Percentiles rank a stretch among this genome's conserved stretches.
Evolutionary conservation across 441 rosid species (phyloP).

Genomic region (Gossypium armourianum): DNA sequence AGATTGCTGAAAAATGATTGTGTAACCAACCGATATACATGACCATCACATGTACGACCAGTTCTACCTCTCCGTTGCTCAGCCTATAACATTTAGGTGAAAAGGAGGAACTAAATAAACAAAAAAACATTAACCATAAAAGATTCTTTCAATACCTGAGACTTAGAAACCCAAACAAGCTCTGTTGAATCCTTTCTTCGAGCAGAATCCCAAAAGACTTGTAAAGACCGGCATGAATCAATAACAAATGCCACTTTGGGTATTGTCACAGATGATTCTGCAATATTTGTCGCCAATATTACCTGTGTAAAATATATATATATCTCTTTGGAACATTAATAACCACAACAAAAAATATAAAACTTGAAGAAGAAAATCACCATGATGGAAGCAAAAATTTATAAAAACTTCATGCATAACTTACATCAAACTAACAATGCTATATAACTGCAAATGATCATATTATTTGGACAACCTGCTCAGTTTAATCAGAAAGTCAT

Average conservation of each 20-base stretch:
- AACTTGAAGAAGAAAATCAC: slow-evolving; percentile 6
- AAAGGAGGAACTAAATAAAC: slow-evolving; percentile 15
- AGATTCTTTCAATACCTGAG: slow-evolving; percentile 52
- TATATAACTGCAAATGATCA: background rate
- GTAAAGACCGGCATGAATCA: slow-evolving; percentile 84
- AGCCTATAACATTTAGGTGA: slow-evolving; percentile 43
- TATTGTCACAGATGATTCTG: slow-evolving; percentile 92
- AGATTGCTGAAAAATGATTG: slow-evolving; percentile 59
- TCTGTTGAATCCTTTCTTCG: slow-evolving; percentile 54
- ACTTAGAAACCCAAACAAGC: slow-evolving; percentile 82
- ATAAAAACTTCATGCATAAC: background rate
- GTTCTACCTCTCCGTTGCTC: slow-evolving; percentile 90
- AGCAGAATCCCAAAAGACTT: slow-evolving; percentile 66
- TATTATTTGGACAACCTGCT: slow-evolving; percentile 4
- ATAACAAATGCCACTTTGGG: slow-evolving; percentile 84
- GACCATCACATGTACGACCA: slow-evolving; percentile 91
- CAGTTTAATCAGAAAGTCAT: background rate
- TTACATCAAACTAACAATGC: background rate
- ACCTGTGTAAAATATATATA: slow-evolving; percentile 38
- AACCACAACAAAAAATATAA: slow-evolving; percentile 3
- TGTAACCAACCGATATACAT: slow-evolving; percentile 77
- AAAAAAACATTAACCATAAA: slow-evolving; percentile 3
- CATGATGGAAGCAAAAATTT: background rate
- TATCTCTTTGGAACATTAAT: slow-evolving; percentile 9
- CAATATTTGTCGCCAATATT: slow-evolving; percentile 86